phyloP scores from a whole-genome alignment of 2,329 filamentous ascomycete genomes.

The Cucurbitaria berberidis region DNA sequence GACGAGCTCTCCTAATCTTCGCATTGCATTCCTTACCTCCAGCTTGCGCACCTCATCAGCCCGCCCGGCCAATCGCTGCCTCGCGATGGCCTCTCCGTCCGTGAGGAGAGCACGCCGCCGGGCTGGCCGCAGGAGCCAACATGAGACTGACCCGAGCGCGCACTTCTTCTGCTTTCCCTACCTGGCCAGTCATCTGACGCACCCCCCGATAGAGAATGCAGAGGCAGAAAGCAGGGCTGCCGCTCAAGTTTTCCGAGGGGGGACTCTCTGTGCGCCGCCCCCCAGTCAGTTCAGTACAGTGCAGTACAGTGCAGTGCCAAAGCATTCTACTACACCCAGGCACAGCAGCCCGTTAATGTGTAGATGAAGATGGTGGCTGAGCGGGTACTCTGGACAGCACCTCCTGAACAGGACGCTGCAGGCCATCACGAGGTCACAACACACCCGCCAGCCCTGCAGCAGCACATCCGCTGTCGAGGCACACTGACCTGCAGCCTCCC shows the following conservation, averaged over 20 bases:
- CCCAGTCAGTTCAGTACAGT: too few species aligned
- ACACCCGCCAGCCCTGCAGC: conserved; percentile 39
- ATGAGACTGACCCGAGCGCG: conserved; percentile 31
- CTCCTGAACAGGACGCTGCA: conserved; percentile 28
- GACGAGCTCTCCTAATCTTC: conserved; percentile 27
- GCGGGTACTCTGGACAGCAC: conserved; percentile 34
- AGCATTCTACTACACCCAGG: conserved; percentile 32
- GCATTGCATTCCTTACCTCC: conserved; percentile 45
- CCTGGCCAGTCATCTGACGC: conserved; percentile 43
- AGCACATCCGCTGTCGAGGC: conserved; percentile 38
- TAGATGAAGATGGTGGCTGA: conserved; percentile 47
- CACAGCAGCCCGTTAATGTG: conserved; percentile 46
- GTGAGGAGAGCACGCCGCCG: conserved; percentile 17
- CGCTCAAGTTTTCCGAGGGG: conserved; percentile 31
- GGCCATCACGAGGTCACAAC: conserved; percentile 39
- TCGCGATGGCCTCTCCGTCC: conserved; percentile 16
- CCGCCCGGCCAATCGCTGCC: conserved; percentile 23
- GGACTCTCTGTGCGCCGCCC: conserved; percentile 20
- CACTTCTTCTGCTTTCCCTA: conserved; percentile 25
- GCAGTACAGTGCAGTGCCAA: conserved; percentile 35
- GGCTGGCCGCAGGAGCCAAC: conserved; percentile 38
- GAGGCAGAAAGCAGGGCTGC: conserved; percentile 33
- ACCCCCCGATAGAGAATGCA: conserved; percentile 31
- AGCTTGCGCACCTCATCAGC: conserved; percentile 23
- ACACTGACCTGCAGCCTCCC: conserved; percentile 47